These are phyloP conservation scores for Globisporangium yorkense DNA, from an alignment of 352 stramenopile species.

Conservation along the genomic window DNA sequence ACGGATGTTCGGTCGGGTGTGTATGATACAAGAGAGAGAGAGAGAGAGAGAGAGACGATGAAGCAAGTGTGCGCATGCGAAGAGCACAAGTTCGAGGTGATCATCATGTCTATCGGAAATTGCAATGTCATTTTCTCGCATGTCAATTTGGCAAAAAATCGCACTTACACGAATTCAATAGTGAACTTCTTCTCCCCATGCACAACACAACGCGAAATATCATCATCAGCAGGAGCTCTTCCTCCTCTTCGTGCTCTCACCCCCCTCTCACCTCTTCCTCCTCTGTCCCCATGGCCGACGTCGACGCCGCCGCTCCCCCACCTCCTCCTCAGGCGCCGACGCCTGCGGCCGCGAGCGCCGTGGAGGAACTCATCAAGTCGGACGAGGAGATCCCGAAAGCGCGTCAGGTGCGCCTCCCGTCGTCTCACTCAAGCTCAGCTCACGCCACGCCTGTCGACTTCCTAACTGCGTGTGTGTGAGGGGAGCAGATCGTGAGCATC, in stretches of 20 bases:
- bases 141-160: no score
- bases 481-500: constrained; percentile 74
- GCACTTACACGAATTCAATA: no score
- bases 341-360: constrained; percentile 2
- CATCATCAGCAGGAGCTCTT: not conserved
- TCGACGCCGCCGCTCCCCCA: not conserved
- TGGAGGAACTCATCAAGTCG: constrained; percentile 17
- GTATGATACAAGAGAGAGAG: no score
- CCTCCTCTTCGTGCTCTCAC: not conserved
- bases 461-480: not conserved
- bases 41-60: no score
- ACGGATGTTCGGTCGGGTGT: no score
- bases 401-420: constrained; percentile 8
- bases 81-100: no score
- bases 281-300: constrained; percentile 1
- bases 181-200: no score
- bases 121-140: no score
- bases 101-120: no score
- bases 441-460: not conserved
- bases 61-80: no score
- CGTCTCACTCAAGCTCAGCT: not conserved
- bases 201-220: no score
- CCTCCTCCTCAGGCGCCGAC: not conserved
- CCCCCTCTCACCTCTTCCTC: not conserved
- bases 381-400: constrained; percentile 17